phyloP scores from a whole-genome alignment of 441 rosid species.

The Melastoma candidum region DNA sequence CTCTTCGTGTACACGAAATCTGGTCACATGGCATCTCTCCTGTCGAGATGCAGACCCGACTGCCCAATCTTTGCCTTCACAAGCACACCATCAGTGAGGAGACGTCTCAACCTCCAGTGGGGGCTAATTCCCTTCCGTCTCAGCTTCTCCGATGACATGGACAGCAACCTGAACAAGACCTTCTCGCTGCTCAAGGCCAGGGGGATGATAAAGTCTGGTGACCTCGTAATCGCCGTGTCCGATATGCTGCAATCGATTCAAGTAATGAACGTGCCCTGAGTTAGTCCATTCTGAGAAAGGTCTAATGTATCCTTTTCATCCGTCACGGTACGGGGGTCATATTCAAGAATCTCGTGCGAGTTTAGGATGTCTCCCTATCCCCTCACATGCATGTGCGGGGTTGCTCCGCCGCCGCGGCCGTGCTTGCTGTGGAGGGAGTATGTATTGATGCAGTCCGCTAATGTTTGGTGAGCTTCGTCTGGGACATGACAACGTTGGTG shows the following conservation, averaged over 20 bases:
- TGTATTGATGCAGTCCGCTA: too few species aligned
- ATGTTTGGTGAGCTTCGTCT: too few species aligned
- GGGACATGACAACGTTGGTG: too few species aligned
- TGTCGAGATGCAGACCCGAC: constrained; percentile 90
- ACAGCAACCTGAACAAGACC: constrained; percentile 78
- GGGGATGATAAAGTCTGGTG: constrained; percentile 97
- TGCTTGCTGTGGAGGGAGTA: too few species aligned
- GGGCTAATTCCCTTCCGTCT: constrained; percentile 94
- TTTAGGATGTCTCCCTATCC: too few species aligned
- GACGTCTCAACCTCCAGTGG: constrained; percentile 93
- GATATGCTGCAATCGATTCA: constrained; percentile 93
- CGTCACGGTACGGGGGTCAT: neutral
- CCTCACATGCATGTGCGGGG: too few species aligned
- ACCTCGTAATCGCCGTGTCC: constrained; percentile 86
- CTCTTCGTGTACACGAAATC: constrained; percentile 82
- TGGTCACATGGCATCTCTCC: constrained; percentile 90
- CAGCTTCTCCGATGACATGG: constrained; percentile 92
- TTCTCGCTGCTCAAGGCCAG: constrained; percentile 88
- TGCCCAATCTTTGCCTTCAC: constrained; percentile 97
- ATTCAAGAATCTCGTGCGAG: neutral
- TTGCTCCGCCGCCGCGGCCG: too few species aligned
- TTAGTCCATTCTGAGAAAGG: neutral
- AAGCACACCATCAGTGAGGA: constrained; percentile 57
- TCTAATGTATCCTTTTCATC: neutral
- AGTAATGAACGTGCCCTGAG: constrained; percentile 85